Percentiles rank a stretch among this genome's conserved stretches.
Conservation (phyloP, 2,329 filamentous ascomycete species). For the Myriosclerotinia scirpicola region DNA sequence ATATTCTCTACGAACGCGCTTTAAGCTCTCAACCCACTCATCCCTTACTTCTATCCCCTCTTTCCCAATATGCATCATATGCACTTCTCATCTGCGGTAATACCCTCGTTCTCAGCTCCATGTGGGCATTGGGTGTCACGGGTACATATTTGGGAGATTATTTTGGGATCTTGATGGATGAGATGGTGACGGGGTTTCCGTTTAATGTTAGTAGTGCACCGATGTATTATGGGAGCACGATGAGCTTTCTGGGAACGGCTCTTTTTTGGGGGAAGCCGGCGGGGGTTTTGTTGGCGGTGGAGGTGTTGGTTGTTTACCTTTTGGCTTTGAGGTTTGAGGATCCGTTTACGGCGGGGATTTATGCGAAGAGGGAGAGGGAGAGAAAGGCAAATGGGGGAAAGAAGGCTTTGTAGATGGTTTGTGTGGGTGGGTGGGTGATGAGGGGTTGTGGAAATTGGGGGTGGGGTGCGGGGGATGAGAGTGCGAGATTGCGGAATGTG, state of each 20-base stretch:
- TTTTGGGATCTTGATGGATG: slow-evolving; percentile 96
- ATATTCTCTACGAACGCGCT: slow-evolving; percentile 82
- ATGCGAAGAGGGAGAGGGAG: slow-evolving; percentile 75
- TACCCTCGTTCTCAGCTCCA: slow-evolving; percentile 80
- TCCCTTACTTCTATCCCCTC: slow-evolving; percentile 64
- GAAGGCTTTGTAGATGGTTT: slow-evolving; percentile 33
- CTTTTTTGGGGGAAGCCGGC: slow-evolving; percentile 85
- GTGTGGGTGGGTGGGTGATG: neutral
- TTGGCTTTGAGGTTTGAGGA: slow-evolving; percentile 86
- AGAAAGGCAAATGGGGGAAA: slow-evolving; percentile 41
- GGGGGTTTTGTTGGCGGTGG: slow-evolving; percentile 71
- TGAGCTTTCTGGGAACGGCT: slow-evolving; percentile 88
- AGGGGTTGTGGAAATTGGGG: slow-evolving; percentile 11
- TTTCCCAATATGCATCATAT: slow-evolving; percentile 63
- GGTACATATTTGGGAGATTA: slow-evolving; percentile 98
- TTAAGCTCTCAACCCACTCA: slow-evolving; percentile 74
- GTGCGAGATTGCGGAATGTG: slow-evolving; percentile 3
- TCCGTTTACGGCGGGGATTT: slow-evolving; percentile 91
- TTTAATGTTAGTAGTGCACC: slow-evolving; percentile 89
- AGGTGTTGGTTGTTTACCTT: slow-evolving; percentile 77
- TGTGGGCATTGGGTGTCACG: slow-evolving; percentile 88
- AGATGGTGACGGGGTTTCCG: slow-evolving; percentile 90
- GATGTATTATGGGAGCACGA: slow-evolving; percentile 94
- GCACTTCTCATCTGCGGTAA: slow-evolving; percentile 75
- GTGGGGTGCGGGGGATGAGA: neutral